Base-by-base conservation (phyloP, 2,329 filamentous ascomycete species). In the Sporothrix phasma region DNA sequence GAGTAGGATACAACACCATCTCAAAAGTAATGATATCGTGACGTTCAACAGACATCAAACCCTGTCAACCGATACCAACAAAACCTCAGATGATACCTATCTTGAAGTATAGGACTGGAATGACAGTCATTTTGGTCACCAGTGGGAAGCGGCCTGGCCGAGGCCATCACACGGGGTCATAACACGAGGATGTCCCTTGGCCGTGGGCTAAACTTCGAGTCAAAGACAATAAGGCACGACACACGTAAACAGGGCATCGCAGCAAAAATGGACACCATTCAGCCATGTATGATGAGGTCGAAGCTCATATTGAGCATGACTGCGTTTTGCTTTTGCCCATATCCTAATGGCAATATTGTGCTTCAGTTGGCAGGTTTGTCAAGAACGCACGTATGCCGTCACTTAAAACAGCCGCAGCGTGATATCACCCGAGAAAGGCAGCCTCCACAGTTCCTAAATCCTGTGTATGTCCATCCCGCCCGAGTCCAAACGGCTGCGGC, bases 371-470 rank as follows among this genome's bases (percentile, higher is more conserved):
- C 29, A 47, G 41, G 11, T 24, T 24, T n/a, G n/a, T n/a, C n/a
- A 34, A 5, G 39, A 43, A 34, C 41, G 41, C 26, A 31, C 26
- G 19, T 29, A n/a, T 13, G 10, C 19, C 24, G 29, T 49, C 41
- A 37, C 15, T 19, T 8, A 46, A 17, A 13, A 17, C 13, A 37
- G 24, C 51, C 37, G 22, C 37, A 58, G 54, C 24, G 54, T 58
- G 54, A 58, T 58, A 58, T 58, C 54, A 58, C 54, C n/a, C 56
- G 46, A 46, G 39, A 24, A 31, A 45, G 39, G n/a, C 58, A 22
- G 29, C 58, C 58, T 47, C 43, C 58, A 46, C 56, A 22, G 15
- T 60, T n/a, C 24, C n/a, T 26, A 41, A 43, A 31, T 61, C 43
- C 43, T 61, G 56, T 61, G 43, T 24, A 26, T 37, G 43, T 37